Evolutionary conservation across 208 protist genomes (phyloP).

Genomic region (Angomonas desouzai): DNA sequence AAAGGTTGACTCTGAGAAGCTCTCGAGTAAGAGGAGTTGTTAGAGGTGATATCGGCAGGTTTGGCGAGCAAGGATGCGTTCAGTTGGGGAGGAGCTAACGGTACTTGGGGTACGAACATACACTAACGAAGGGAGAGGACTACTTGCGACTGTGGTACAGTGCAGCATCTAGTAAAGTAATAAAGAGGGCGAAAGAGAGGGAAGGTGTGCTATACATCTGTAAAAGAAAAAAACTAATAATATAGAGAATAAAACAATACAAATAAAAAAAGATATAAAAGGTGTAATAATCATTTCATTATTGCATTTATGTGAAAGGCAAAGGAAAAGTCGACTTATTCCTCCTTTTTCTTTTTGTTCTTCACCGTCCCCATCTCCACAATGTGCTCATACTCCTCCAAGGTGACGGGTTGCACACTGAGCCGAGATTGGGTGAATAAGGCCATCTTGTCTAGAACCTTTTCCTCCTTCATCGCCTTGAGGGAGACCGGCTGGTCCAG

Average conservation of each 20-base stretch:
- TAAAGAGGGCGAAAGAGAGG: neutral
- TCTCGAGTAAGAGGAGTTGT: neutral
- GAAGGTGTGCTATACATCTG: neutral
- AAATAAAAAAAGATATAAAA: conserved; percentile 1
- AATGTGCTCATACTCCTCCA: conserved; percentile 61
- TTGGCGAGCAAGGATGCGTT: neutral
- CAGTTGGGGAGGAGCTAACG: neutral
- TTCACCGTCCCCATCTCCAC: conserved; percentile 23
- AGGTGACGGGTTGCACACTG: conserved; percentile 68
- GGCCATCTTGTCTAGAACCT: conserved; percentile 53
- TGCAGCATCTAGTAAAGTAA: neutral
- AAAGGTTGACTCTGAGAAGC: neutral
- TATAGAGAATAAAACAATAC: neutral
- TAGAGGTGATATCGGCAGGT: neutral
- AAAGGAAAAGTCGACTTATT: neutral
- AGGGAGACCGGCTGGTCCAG: conserved; percentile 51
- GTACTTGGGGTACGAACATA: conserved; percentile 5
- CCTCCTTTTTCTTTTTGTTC: neutral
- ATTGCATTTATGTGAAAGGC: too few relatives aligned
- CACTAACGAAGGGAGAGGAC: neutral
- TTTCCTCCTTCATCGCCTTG: conserved; percentile 47
- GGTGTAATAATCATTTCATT: too few relatives aligned
- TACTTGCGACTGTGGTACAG: too few relatives aligned
- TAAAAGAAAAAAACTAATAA: neutral
- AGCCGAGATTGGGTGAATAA: conserved; percentile 64